A percentile compares a stretch with the other conserved stretches of the same genome.
Evolutionary conservation across 2,329 filamentous ascomycete species (phyloP).

Genomic region (Colletotrichum incanum): DNA sequence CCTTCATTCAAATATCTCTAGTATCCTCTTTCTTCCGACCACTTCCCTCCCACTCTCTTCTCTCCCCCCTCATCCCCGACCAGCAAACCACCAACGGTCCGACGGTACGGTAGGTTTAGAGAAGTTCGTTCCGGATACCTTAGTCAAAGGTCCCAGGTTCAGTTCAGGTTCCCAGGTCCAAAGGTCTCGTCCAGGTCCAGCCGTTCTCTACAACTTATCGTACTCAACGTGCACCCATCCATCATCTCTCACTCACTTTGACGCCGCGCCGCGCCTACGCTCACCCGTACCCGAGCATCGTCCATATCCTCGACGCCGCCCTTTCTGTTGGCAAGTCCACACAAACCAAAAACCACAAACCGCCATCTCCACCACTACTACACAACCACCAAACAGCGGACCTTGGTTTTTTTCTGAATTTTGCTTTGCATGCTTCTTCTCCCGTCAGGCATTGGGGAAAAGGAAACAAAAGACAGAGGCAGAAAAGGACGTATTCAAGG

Average conservation of each 20-base stretch:
- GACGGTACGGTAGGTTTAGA: slow-evolving; percentile 42
- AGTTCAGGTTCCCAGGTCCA: slow-evolving; percentile 19
- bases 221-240: slow-evolving; percentile 25
- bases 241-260: slow-evolving; percentile 7
- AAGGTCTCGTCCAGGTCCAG: slow-evolving; percentile 25
- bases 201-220: slow-evolving; percentile 34
- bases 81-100: slow-evolving; percentile 35
- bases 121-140: slow-evolving; percentile 25
- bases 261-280: background rate
- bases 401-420: background rate
- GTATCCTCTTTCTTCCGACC: slow-evolving; percentile 45
- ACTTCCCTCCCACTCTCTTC: slow-evolving; percentile 45
- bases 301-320: slow-evolving; percentile 20
- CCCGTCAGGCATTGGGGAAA: slow-evolving; percentile 21
- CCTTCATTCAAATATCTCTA: slow-evolving; percentile 59
- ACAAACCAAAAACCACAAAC: background rate
- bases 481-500: slow-evolving; percentile 7
- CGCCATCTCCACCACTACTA: no score
- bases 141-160: slow-evolving; percentile 28
- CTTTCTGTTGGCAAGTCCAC: slow-evolving; percentile 23
- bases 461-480: slow-evolving; percentile 9
- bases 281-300: slow-evolving; percentile 14
- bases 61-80: slow-evolving; percentile 51
- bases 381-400: background rate
- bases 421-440: slow-evolving; percentile 26